Base-by-base conservation (phyloP, 2,329 filamentous ascomycete species). In the Ophiognomonia clavigignenti-juglandacearum region DNA sequence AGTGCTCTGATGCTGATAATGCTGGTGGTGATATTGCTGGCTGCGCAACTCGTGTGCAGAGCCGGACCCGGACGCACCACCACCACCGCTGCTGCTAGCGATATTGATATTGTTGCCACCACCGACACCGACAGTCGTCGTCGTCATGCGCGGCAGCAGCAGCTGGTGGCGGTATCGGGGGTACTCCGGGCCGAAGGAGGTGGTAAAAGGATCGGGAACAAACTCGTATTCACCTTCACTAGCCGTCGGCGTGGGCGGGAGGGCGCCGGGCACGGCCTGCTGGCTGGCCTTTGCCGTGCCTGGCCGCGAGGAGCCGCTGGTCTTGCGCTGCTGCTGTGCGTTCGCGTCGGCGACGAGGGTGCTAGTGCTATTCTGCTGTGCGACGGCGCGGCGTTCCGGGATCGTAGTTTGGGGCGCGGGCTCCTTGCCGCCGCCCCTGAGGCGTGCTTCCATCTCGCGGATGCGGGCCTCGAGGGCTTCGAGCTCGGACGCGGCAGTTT, bases 401-500 rank as follows among this genome's bases (percentile, higher is more conserved):
- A 55, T 59, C 56, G 54, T 61, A 59, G 52, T 56, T 48, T 43
- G 57, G 58, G 32, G 58, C 51, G 48, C 49, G 38, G 37, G 51
- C 45, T 31, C 31, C 24, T 39, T 47, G 47, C 38, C 50, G 49
- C 22, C 48, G 44, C 44, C 39, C 70, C 73, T 79, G 44, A 97
- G 77, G 37, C 85, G 85, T 57, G 86, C 78, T 68, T 96, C 91
- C 68, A 93, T 89, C 60, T 90, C 89, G 57, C 82, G 85, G 58
- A 97, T 81, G 57, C 83, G 84, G 43, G 82, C 82, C 69, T 96
- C 89, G 59, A 97, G 83, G 47, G 84, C 82, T 66, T 95, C 85
- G 56, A 97, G 84, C 67, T 96, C 88, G 53, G 82, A 80, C 46
- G 80, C 81, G 63, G 88, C 86, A 43, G 77, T 80, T 54, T 77